Evolutionary conservation across 352 stramenopile genomes (phyloP).

Genomic region (Pythium vanterpoolii): DNA sequence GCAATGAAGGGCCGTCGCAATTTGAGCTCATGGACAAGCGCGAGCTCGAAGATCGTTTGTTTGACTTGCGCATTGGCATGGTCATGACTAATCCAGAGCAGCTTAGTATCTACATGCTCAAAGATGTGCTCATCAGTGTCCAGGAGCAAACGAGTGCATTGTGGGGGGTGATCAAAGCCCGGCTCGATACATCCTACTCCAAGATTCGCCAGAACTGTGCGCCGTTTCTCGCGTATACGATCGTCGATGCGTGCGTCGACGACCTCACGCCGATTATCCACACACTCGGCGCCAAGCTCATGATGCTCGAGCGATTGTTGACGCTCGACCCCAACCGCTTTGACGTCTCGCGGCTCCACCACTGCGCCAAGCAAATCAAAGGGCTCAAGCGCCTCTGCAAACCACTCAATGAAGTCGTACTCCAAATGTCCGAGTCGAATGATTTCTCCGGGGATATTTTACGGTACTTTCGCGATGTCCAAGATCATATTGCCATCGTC

Average conservation of each 20-base stretch:
- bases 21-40: slow-evolving; percentile 67
- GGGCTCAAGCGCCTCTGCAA: slow-evolving; percentile 73
- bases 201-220: slow-evolving; percentile 77
- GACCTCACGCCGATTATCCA: slow-evolving; percentile 75
- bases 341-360: slow-evolving; percentile 49
- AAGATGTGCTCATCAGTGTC: slow-evolving; percentile 72
- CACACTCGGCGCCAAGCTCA: slow-evolving; percentile 66
- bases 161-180: slow-evolving; percentile 58
- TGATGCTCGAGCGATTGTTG: slow-evolving; percentile 66
- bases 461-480: slow-evolving; percentile 81
- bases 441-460: slow-evolving; percentile 70
- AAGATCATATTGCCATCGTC: slow-evolving; percentile 81
- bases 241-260: slow-evolving; percentile 82
- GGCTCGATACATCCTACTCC: slow-evolving; percentile 75
- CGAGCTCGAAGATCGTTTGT: slow-evolving; percentile 55
- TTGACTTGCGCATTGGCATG: slow-evolving; percentile 48
- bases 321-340: slow-evolving; percentile 55
- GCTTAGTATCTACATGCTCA: slow-evolving; percentile 70
- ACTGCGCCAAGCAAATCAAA: slow-evolving; percentile 69
- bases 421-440: slow-evolving; percentile 64
- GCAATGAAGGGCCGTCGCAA: slow-evolving; percentile 38
- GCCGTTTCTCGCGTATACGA: slow-evolving; percentile 70
- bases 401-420: slow-evolving; percentile 65
- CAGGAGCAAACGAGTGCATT: slow-evolving; percentile 48
- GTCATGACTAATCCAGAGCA: slow-evolving; percentile 79